Evolutionary conservation across 2,329 filamentous ascomycete species (phyloP), one percentile per base, ranked within the genome.

Genomic region (Aspergillus sojae): DNA sequence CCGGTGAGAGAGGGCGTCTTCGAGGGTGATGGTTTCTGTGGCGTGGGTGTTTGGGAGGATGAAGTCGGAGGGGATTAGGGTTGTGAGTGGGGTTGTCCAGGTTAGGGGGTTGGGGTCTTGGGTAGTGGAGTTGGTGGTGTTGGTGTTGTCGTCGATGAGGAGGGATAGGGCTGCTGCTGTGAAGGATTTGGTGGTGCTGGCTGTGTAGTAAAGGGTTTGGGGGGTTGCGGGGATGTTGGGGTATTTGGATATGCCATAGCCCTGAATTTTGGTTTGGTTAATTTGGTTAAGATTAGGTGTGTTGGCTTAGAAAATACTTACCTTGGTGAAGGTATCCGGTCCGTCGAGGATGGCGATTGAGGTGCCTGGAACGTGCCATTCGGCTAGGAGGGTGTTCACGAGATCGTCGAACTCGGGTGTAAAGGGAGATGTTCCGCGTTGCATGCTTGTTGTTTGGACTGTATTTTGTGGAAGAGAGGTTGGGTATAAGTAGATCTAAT

Each of bases 151-250:
- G 46, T 50, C 46, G 16, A 50, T 50, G 26, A 50, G 46, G 46
- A 50, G 46, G 26, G 46, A 19, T 28, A 50, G 23, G 26, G 46
- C 46, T 19, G 46, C 46, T 16, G 46, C 46, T 50, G 23, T 28
- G 26, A 50, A 50, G 46, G 46, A 50, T 30, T 50, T 50, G 46
- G 46, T 50, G 46, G 46, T 50, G 26, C 46, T 50, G 46, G 46
- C 26, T 19, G 46, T 50, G 26, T 50, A 50, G 46, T 50, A 50
- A 26, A 50, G 46, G 26, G 46, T 50, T 30, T 50, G 12, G 1
- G 46, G 46, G 26, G 46, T 50, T 1, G 46, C 46, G 7, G 26
- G 26, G 5, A 26, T 50, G 23, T 26, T 19, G 23, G 46, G 46
- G 7, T 50, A 50, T 19, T 28, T 16, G 23, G 46, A 14, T 28